Evolutionary conservation across 1,284 basidiomycete genomes (phyloP).

Genomic region (Tausonia pullulans): DNA sequence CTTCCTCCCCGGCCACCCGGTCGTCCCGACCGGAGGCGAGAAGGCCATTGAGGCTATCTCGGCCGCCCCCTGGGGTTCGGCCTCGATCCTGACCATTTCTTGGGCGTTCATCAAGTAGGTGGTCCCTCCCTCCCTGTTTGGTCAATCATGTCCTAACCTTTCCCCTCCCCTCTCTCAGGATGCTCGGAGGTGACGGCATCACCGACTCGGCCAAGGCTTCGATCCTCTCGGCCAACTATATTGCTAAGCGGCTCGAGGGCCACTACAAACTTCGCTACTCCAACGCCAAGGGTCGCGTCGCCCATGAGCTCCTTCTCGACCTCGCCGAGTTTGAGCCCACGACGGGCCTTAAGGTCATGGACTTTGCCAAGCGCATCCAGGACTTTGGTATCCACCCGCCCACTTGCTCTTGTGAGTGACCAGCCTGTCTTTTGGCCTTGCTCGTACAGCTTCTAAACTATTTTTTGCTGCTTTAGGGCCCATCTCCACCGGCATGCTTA

Average conservation of each 20-base stretch:
- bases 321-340: conserved; percentile 85
- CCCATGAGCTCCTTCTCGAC: conserved; percentile 91
- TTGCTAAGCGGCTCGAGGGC: conserved; percentile 71
- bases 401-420: conserved; percentile 50
- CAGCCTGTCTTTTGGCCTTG: not conserved
- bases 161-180: conserved; percentile 38
- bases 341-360: conserved; percentile 79
- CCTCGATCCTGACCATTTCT: conserved; percentile 89
- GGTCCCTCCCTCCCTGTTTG: conserved; percentile 3
- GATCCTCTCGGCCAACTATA: conserved; percentile 92
- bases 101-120: conserved; percentile 80
- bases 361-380: conserved; percentile 87
- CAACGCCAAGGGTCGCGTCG: conserved; percentile 80
- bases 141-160: too few species aligned
- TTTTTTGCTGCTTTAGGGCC: conserved; percentile 49
- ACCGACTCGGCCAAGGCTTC: conserved; percentile 75
- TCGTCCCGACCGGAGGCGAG: conserved; percentile 56
- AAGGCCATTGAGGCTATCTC: conserved; percentile 78
- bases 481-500: conserved; percentile 72
- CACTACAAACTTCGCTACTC: conserved; percentile 85
- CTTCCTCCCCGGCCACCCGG: conserved; percentile 86
- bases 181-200: conserved; percentile 87
- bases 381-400: conserved; percentile 85
- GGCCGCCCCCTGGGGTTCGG: conserved; percentile 85
- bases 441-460: conserved; percentile 27